Percentiles rank a stretch among this genome's conserved stretches.
Evolutionary conservation across 1,284 basidiomycete genomes (phyloP).

Genomic region (Wolfiporia cocos): DNA sequence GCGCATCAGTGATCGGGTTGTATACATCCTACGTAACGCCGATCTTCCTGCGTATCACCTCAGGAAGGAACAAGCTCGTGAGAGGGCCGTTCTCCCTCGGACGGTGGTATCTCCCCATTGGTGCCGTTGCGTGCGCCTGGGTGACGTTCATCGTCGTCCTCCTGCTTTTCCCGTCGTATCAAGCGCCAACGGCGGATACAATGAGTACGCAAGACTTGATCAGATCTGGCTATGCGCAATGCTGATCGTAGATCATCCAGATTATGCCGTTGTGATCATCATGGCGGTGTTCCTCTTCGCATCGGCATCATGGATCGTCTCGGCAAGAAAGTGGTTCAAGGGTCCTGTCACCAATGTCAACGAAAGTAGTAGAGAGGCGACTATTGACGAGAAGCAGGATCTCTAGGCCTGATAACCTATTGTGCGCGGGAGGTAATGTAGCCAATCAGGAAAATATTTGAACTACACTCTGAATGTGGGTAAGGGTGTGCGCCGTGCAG

Average conservation of each 20-base stretch:
- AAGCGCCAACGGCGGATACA: conserved; percentile 33
- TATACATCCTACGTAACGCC: conserved; percentile 65
- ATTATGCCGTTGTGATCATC: conserved; percentile 64
- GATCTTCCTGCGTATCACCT: conserved; percentile 66
- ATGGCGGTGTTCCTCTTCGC: conserved; percentile 61
- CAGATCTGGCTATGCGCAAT: conserved; percentile 1
- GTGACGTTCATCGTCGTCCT: conserved; percentile 57
- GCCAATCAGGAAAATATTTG: no score
- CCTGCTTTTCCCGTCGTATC: conserved; percentile 51
- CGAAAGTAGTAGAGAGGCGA: conserved; percentile 15
- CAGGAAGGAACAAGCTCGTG: conserved; percentile 47
- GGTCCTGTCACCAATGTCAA: conserved; percentile 57
- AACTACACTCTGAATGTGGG: no score
- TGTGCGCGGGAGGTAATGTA: no score
- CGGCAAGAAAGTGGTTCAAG: conserved; percentile 65
- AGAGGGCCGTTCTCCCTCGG: conserved; percentile 60
- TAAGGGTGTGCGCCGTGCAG: no score
- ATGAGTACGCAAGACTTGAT: conserved; percentile 43
- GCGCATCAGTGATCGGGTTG: conserved; percentile 64
- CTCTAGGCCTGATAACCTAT: no score
- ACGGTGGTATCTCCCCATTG: conserved; percentile 52
- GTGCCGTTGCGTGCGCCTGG: conserved; percentile 57
- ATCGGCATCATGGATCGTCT: conserved; percentile 54
- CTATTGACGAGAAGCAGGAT: conserved; percentile 16
- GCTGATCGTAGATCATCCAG: conserved; percentile 24